phyloP scores from a whole-genome alignment of 768 basidiomycete species.

The Sporobolomyces phaffii region DNA sequence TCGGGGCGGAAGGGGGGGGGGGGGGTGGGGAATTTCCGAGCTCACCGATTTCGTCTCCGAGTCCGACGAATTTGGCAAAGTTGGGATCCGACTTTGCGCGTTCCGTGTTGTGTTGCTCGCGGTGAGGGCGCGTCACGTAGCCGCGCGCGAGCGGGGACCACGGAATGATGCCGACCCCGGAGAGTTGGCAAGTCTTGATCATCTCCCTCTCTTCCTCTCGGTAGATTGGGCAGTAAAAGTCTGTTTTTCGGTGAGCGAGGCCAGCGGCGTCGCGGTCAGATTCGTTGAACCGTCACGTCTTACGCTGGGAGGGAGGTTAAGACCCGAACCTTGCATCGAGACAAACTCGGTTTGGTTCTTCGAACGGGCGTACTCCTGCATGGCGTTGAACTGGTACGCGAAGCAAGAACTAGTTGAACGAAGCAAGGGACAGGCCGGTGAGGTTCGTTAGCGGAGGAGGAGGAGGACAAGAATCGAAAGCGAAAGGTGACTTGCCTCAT shows the following conservation, averaged over 20 bases:
- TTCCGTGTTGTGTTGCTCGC: conserved; percentile 21
- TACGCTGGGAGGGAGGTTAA: not conserved
- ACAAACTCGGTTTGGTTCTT: conserved; percentile 38
- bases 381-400: conserved; percentile 45
- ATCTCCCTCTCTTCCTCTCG: conserved; percentile 42
- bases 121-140: conserved; percentile 46
- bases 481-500: conserved; percentile 46
- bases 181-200: conserved; percentile 27
- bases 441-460: too few relatives aligned
- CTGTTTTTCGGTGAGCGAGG: too few relatives aligned
- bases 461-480: too few relatives aligned
- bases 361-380: conserved; percentile 30
- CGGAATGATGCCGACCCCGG: conserved; percentile 56
- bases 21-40: too few relatives aligned
- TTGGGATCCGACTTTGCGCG: conserved; percentile 16
- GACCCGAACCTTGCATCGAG: conserved; percentile 34
- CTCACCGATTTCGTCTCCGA: conserved; percentile 13
- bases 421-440: too few relatives aligned
- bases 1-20: too few relatives aligned
- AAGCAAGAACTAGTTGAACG: conserved; percentile 44
- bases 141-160: conserved; percentile 58
- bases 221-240: conserved; percentile 39
- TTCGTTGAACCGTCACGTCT: too few relatives aligned
- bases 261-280: too few relatives aligned
- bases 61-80: conserved; percentile 29